Base-by-base conservation (phyloP, 495 filamentous ascomycete genomes). In the Pyronema domesticum region DNA sequence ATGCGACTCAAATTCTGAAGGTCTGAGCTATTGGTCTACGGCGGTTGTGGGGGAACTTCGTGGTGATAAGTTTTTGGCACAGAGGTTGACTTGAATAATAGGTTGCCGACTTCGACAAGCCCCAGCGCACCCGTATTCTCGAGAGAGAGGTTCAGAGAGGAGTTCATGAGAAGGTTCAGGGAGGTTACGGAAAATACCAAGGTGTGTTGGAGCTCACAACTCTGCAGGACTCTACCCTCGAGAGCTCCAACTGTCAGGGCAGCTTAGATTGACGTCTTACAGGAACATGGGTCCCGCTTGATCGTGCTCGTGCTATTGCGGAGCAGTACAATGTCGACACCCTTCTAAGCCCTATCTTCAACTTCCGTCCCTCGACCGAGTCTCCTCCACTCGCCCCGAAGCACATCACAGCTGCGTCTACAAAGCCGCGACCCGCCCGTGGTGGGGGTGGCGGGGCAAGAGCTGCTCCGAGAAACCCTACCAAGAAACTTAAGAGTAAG, bases 141-240 rank as follows among this genome's bases (percentile, higher is more conserved):
- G 91, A 98, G 71, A 78, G 93, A 46, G 93, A 98, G 59, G 89
- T 98, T 0, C 91, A 98, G 66, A 94, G 94, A 67, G 89, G 89
- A 8, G 73, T 81, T 7, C 91, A 98, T 69, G 89, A 96, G 69
- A 98, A 98, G 70, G 84, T 98, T 3, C 91, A 98, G 63, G 91
- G 91, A 57, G 91, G 91, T 18, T 98, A 96, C 68, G 91, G 91
- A 52, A 98, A 96, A 77, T 98, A 95, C 60, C 91, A 98, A 72
- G 88, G 88, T 85, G 59, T 49, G 67, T 40, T 40, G 14, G 13
- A 13, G 13, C 45, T 19, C 11, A 13, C 8, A 7, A 3, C 45
- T 15, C 1, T 30, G 11, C 45, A 15, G n/a, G 11, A 11, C 45
- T 17, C 39, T n/a, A 1, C 39, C 17, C 39, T 13, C 17, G 17